Evolutionary conservation across 1,284 basidiomycete genomes (phyloP).

Genomic region (Moesziomyces antarcticus): DNA sequence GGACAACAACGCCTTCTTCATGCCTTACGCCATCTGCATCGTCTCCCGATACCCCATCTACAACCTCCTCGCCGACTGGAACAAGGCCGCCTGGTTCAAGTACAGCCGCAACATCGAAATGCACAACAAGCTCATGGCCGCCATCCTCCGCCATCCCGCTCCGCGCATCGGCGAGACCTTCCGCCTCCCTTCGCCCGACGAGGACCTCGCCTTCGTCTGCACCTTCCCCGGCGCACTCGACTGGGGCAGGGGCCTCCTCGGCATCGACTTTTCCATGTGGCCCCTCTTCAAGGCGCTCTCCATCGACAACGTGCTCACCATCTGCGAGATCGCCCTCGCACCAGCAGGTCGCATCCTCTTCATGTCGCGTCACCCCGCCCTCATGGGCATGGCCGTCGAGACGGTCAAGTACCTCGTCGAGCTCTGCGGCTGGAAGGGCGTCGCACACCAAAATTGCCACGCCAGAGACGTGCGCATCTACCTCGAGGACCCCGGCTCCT

Average conservation of each 20-base stretch:
- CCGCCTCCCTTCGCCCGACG: constrained; percentile 50
- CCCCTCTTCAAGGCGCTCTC: constrained; percentile 93
- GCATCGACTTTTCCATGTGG: constrained; percentile 86
- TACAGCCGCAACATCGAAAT: constrained; percentile 67
- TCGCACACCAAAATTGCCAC: constrained; percentile 73
- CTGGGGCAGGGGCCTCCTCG: constrained; percentile 69
- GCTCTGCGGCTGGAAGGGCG: constrained; percentile 91
- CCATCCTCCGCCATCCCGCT: constrained; percentile 64
- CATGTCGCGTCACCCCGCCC: constrained; percentile 86
- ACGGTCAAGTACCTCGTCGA: constrained; percentile 93
- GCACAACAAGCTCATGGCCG: constrained; percentile 68
- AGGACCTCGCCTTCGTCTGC: constrained; percentile 65
- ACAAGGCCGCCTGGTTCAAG: constrained; percentile 67
- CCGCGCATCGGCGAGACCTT: constrained; percentile 63
- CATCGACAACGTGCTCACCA: constrained; percentile 90
- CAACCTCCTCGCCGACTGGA: constrained; percentile 66
- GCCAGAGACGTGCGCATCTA: constrained; percentile 89
- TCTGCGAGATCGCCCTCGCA: constrained; percentile 93
- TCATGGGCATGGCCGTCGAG: constrained; percentile 88
- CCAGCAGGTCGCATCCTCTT: constrained; percentile 91
- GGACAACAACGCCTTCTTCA: constrained; percentile 61
- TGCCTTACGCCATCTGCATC: constrained; percentile 66
- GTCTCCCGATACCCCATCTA: constrained; percentile 65
- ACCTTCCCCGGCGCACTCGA: constrained; percentile 69
- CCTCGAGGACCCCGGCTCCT: constrained; percentile 77